Conservation (phyloP, 306 rosid species). For the Rosa multiflora region DNA sequence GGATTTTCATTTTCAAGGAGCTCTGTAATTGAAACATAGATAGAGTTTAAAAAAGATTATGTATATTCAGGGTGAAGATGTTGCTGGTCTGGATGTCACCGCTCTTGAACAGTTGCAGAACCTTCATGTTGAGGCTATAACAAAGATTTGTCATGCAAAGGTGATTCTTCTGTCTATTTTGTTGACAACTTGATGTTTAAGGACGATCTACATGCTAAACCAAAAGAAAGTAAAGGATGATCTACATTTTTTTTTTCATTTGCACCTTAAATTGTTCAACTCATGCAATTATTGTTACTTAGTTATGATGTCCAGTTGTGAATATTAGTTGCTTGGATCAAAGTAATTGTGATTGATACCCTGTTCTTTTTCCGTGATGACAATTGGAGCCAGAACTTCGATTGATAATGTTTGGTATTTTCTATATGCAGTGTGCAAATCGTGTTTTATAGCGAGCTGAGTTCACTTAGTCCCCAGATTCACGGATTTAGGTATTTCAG, state of each 20-base stretch:
- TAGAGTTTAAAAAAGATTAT: constrained; percentile 13
- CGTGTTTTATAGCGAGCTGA: constrained; percentile 36
- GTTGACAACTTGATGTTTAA: background rate
- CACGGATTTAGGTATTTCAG: constrained; percentile 6
- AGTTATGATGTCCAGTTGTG: background rate
- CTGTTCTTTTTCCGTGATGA: background rate
- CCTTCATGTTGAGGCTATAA: constrained; percentile 73
- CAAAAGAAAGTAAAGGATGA: background rate
- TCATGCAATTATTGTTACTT: background rate
- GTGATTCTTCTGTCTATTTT: constrained; percentile 34
- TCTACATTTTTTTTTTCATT: background rate
- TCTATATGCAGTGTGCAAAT: constrained; percentile 49
- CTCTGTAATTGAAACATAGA: background rate
- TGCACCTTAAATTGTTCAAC: background rate
- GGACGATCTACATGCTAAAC: background rate
- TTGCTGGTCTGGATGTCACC: constrained; percentile 50
- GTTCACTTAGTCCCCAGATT: constrained; percentile 3
- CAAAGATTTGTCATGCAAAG: constrained; percentile 74
- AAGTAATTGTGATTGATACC: background rate
- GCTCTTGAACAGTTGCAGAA: constrained; percentile 75
- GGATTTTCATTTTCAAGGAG: background rate
- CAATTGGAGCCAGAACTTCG: background rate
- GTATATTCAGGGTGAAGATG: constrained; percentile 56
- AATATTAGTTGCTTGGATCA: background rate
- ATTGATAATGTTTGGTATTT: constrained; percentile 15